Evolutionary conservation across 108 stramenopile species (phyloP).

Genomic region (Schizochytrium sp.): DNA sequence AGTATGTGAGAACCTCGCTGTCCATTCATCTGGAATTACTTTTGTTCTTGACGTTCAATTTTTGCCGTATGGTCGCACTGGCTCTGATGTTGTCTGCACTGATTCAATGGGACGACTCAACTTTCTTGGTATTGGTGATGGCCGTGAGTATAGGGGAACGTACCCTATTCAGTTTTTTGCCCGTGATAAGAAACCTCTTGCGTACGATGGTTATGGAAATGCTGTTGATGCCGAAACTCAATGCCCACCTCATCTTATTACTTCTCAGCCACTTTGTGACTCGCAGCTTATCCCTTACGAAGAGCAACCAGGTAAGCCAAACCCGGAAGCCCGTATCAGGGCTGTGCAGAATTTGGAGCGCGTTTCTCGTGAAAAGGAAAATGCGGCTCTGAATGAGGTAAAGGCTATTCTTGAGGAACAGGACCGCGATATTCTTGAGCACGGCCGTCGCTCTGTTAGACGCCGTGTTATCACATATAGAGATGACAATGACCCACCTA

Average conservation of each 20-base stretch:
- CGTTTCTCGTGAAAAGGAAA: conserved; percentile 17
- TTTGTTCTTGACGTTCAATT: conserved; percentile 40
- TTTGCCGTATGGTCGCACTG: conserved; percentile 43
- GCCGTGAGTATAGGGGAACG: conserved; percentile 10
- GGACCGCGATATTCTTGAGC: conserved; percentile 37
- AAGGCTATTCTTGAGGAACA: conserved; percentile 35
- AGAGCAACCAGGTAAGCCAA: background rate
- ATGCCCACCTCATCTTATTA: conserved; percentile 12
- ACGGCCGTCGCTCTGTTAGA: background rate
- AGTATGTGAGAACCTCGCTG: conserved; percentile 7
- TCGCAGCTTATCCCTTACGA: conserved; percentile 52
- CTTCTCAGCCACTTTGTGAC: background rate
- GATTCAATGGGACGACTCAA: conserved; percentile 60
- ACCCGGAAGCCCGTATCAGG: background rate
- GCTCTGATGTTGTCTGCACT: conserved; percentile 46
- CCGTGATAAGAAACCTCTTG: background rate
- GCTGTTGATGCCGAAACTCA: conserved; percentile 34
- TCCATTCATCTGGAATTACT: conserved; percentile 37
- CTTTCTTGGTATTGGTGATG: conserved; percentile 46
- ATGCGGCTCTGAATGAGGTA: conserved; percentile 3
- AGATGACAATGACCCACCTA: background rate
- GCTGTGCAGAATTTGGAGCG: conserved; percentile 7
- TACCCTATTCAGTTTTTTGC: conserved; percentile 35
- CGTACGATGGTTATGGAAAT: conserved; percentile 12
- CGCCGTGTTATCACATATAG: background rate